Evolutionary conservation across 805 yeast genomes (phyloP).

Genomic region (Kodamaea kakaduensis): DNA sequence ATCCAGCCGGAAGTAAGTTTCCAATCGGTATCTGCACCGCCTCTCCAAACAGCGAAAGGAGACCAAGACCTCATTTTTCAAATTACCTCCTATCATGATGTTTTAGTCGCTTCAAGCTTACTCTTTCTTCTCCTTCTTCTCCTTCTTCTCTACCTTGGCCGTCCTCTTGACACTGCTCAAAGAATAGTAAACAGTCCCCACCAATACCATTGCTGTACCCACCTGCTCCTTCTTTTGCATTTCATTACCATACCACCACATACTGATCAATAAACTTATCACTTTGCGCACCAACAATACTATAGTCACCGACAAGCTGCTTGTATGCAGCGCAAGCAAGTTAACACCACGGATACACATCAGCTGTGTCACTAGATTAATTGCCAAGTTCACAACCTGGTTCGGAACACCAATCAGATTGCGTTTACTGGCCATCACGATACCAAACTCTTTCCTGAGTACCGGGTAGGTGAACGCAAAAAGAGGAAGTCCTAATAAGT

Average conservation of each 20-base stretch:
- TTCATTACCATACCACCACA: slow-evolving; percentile 46
- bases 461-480: slow-evolving; percentile 37
- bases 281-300: slow-evolving; percentile 60
- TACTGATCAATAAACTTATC: slow-evolving; percentile 53
- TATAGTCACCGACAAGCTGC: slow-evolving; percentile 63
- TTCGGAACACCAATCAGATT: slow-evolving; percentile 10
- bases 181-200: slow-evolving; percentile 43
- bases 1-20: too few species aligned
- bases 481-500: slow-evolving; percentile 52
- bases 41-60: too few species aligned
- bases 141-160: slow-evolving; percentile 3
- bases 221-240: slow-evolving; percentile 34
- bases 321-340: slow-evolving; percentile 49
- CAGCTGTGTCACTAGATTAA: slow-evolving; percentile 22
- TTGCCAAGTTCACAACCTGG: slow-evolving; percentile 13
- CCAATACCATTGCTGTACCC: slow-evolving; percentile 52
- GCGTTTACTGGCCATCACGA: slow-evolving; percentile 8
- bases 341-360: slow-evolving; percentile 69
- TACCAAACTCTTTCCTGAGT: slow-evolving; percentile 12
- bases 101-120: too few species aligned
- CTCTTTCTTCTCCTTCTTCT: slow-evolving; percentile 9
- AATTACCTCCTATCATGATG: too few species aligned
- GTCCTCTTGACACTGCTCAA: slow-evolving; percentile 4
- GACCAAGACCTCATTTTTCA: too few species aligned
- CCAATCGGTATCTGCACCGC: too few species aligned